Conservation (phyloP, 1,284 basidiomycete genomes). For the Trichosporon sp. region DNA sequence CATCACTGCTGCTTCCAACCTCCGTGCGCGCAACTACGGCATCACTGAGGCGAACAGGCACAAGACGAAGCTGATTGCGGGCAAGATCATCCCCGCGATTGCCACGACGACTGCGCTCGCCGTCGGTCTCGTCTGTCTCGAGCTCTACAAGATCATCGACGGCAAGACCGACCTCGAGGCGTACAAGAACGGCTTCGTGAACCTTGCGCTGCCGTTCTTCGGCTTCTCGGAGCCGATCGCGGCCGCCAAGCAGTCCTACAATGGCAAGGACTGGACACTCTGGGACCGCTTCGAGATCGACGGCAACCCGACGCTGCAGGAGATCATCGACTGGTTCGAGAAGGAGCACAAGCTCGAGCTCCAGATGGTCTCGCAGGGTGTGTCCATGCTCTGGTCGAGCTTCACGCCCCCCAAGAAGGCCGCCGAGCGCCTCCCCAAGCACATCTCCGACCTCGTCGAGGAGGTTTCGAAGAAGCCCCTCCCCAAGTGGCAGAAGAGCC, state of each 20-base stretch:
- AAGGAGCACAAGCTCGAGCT: conserved; percentile 83
- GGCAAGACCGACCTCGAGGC: conserved; percentile 88
- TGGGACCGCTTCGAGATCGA: conserved; percentile 97
- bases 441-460: conserved; percentile 88
- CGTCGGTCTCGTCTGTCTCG: conserved; percentile 91
- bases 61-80: conserved; percentile 97
- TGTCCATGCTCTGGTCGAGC: conserved; percentile 96
- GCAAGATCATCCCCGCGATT: conserved; percentile 99
- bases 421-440: conserved; percentile 83
- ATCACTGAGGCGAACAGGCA: conserved; percentile 88
- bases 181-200: conserved; percentile 99
- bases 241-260: conserved; percentile 85
- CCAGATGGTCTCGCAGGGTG: conserved; percentile 94
- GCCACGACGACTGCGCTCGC: conserved; percentile 96
- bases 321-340: conserved; percentile 84
- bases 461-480: conserved; percentile 91
- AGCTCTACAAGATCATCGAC: conserved; percentile 98
- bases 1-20: conserved; percentile 96
- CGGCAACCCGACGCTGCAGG: conserved; percentile 82
- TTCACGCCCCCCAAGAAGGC: conserved; percentile 91
- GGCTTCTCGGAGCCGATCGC: conserved; percentile 98
- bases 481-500: conserved; percentile 73
- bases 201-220: conserved; percentile 97
- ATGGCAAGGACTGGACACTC: conserved; percentile 88
- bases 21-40: conserved; percentile 93